Conservation (phyloP, 192 early-diverging fungal genomes). For the Allomyces macrogynus region DNA sequence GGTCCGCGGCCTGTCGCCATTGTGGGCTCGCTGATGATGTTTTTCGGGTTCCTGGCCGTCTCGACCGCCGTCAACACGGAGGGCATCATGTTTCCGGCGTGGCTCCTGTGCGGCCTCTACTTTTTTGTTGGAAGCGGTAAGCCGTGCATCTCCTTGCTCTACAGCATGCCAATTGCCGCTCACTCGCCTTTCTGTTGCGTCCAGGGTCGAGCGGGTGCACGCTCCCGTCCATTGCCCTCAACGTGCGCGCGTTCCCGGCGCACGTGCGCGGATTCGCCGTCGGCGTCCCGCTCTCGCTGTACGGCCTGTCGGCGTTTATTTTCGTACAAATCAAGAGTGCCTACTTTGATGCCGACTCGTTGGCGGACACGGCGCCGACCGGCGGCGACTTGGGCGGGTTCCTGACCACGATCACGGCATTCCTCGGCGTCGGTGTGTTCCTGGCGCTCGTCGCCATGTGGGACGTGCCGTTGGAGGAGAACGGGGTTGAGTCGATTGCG, state of each 20-base stretch:
- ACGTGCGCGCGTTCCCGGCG: neutral
- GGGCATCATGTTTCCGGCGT: too few relatives aligned
- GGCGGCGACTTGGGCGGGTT: neutral
- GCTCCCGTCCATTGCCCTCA: neutral
- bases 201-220: neutral
- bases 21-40: neutral
- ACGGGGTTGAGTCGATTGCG: neutral
- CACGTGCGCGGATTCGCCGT: neutral
- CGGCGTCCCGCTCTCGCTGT: neutral
- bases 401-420: neutral
- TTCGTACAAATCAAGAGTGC: neutral
- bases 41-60: neutral
- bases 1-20: neutral
- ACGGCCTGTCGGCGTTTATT: neutral
- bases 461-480: neutral
- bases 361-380: neutral
- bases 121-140: too few relatives aligned
- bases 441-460: neutral
- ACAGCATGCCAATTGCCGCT: too few relatives aligned
- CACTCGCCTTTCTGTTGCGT: too few relatives aligned
- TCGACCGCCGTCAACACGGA: too few relatives aligned
- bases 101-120: too few relatives aligned
- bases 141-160: too few relatives aligned
- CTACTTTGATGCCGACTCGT: neutral
- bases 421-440: neutral